A percentile compares a stretch with the other conserved stretches of the same genome.
Evolutionary conservation across 2,329 filamentous ascomycete genomes (phyloP).

Genomic region (Botrytis deweyae): DNA sequence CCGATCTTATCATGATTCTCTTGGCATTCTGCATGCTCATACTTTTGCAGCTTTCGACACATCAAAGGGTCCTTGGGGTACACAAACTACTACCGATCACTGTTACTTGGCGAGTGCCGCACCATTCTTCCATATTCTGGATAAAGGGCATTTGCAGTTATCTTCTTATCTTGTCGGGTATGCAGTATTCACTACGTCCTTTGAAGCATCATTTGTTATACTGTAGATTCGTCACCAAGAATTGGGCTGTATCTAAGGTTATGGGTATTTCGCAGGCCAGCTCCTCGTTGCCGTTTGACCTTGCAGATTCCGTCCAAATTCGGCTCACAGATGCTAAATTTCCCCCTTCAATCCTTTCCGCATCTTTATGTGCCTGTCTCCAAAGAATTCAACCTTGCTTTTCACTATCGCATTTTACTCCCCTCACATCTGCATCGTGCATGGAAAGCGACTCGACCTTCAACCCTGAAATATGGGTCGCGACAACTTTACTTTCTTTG

Average conservation of each 20-base stretch:
- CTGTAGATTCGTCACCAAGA: neutral
- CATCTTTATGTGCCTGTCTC: neutral
- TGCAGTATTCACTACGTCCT: neutral
- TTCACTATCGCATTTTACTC: no score
- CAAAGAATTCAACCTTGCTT: neutral
- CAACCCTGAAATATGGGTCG: neutral
- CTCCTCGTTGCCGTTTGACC: neutral
- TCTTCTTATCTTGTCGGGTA: neutral
- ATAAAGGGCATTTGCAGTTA: neutral
- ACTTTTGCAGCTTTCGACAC: neutral
- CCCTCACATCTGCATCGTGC: neutral
- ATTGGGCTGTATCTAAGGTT: neutral
- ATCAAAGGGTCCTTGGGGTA: neutral
- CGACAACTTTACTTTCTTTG: neutral
- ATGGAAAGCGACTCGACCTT: neutral
- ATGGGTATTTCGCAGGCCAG: no score
- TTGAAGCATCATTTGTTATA: neutral
- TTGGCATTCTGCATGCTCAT: neutral
- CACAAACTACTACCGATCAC: neutral
- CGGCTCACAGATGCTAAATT: neutral
- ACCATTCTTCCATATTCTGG: no score
- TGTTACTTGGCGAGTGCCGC: neutral
- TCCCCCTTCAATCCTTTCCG: neutral
- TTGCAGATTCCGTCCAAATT: neutral
- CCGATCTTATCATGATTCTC: neutral